Base-by-base conservation (phyloP, 1,284 basidiomycete species). In the Ustilago nuda region DNA sequence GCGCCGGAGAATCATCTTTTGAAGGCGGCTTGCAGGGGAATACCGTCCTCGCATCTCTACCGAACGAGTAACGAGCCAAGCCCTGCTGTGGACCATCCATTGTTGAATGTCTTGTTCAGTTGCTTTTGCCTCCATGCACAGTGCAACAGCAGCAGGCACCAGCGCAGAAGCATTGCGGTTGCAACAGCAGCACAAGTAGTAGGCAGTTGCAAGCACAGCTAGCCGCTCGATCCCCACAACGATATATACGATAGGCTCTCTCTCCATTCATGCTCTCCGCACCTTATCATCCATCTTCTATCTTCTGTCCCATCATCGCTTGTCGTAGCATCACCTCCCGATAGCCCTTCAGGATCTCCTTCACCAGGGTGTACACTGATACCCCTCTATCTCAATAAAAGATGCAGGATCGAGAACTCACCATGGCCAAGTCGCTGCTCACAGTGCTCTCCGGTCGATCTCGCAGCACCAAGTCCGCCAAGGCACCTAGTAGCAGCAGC, bases 351-450 rank as follows among this genome's bases (percentile, higher is more conserved):
- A 19, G n/a, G 7, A 32, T 19, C 9, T 39, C 12, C 19, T 27
- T 23, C 53, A 55, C 8, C 37, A 37, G 53, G 36, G 53, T 55
- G 53, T 33, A n/a, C 35, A 41, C 12, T 23, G 36, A 12, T 55
- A 23, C 7, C 12, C 55, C 19, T 41, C n/a, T 35, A 15, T 32
- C n/a, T 32, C 54, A n/a, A 15, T 19, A 30, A 17, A 52, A n/a
- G 37, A 72, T 72, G 70, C 63, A 63, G 39, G 70, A 72, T 27
- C 45, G 52, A 33, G 70, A 72, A 37, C 68, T 73, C 55, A 52
- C 65, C 32, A 59, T 66, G 62, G 45, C 66, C 46, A 74, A 69
- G 55, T 62, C 66, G 30, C 59, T 74, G 36, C 59, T 74, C 15
- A 56, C 72, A 23, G 72, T 51, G 23, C 56, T 74, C 27, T 54